These are phyloP conservation scores for Saccharomycopsis javanensis DNA, from an alignment of 805 yeast genomes.

Conservation along the genomic window DNA sequence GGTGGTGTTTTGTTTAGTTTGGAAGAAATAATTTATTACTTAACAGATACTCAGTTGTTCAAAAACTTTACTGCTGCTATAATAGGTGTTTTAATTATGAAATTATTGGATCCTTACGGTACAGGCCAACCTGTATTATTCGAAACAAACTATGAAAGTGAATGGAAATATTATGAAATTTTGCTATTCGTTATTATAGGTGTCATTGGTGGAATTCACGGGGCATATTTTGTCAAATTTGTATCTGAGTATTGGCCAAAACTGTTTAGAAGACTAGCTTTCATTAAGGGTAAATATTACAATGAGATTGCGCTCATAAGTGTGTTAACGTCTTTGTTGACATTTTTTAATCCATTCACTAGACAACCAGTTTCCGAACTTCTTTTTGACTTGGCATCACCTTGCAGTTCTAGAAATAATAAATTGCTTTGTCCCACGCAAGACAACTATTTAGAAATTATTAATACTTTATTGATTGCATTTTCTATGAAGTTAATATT, in stretches of 20 bases:
- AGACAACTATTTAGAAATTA: conserved; percentile 26
- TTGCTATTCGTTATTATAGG: conserved; percentile 39
- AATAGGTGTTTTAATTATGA: conserved; percentile 40
- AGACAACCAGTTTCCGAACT: conserved; percentile 41
- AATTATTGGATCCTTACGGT: conserved; percentile 47
- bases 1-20: conserved; percentile 50
- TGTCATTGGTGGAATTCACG: conserved; percentile 43
- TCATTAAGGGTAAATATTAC: conserved; percentile 31
- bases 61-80: conserved; percentile 49
- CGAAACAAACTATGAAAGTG: conserved; percentile 39
- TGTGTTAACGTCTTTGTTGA: conserved; percentile 35
- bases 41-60: conserved; percentile 45
- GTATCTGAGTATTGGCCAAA: conserved; percentile 31
- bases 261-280: conserved; percentile 27
- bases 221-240: conserved; percentile 40
- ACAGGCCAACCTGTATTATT: conserved; percentile 50
- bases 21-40: conserved; percentile 47
- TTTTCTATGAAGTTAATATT: conserved; percentile 35
- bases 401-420: conserved; percentile 28
- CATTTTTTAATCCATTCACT: conserved; percentile 42
- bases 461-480: conserved; percentile 31
- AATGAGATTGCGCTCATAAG: conserved; percentile 39
- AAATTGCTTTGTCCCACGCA: conserved; percentile 24
- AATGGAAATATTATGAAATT: conserved; percentile 43
- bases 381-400: conserved; percentile 39